phyloP scores from a whole-genome alignment of 768 basidiomycete genomes.

The Suillus clintonianus region DNA sequence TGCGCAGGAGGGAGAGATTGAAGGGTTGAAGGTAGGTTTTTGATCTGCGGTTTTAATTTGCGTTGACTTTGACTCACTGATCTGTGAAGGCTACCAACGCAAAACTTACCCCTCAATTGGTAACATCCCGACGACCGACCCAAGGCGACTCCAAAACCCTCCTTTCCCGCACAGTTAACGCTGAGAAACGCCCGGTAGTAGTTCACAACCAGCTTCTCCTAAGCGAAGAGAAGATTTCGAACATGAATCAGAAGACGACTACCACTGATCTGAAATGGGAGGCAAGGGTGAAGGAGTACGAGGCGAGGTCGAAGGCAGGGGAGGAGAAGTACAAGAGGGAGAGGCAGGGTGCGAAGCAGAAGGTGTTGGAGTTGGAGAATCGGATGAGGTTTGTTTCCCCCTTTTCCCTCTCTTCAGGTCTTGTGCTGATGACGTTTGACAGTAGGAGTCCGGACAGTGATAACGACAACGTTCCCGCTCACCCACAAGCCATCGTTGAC shows the following conservation, averaged over 20 bases:
- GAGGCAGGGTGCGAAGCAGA: constrained; percentile 90
- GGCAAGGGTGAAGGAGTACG: constrained; percentile 89
- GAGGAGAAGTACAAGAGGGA: constrained; percentile 94
- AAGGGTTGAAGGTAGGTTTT: constrained; percentile 71
- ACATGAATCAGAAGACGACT: constrained; percentile 69
- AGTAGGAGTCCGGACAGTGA: constrained; percentile 52
- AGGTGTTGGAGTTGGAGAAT: constrained; percentile 68
- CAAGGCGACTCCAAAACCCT: constrained; percentile 65
- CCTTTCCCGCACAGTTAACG: constrained; percentile 72
- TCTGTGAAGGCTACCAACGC: constrained; percentile 61
- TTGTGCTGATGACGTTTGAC: constrained; percentile 2
- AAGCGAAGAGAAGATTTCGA: constrained; percentile 82
- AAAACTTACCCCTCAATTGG: constrained; percentile 74
- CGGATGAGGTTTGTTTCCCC: constrained; percentile 58
- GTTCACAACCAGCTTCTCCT: constrained; percentile 81
- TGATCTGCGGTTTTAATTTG: background rate
- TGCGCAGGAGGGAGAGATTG: constrained; percentile 88
- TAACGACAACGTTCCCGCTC: background rate
- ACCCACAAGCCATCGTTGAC: background rate
- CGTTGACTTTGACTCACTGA: background rate
- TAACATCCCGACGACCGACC: constrained; percentile 58
- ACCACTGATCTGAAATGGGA: constrained; percentile 90
- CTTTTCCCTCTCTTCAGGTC: background rate
- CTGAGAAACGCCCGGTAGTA: constrained; percentile 85
- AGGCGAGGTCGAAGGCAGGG: constrained; percentile 73